Evolutionary conservation across 345 rosid species (phyloP).

Genomic region (Hibiscus tridactylites): DNA sequence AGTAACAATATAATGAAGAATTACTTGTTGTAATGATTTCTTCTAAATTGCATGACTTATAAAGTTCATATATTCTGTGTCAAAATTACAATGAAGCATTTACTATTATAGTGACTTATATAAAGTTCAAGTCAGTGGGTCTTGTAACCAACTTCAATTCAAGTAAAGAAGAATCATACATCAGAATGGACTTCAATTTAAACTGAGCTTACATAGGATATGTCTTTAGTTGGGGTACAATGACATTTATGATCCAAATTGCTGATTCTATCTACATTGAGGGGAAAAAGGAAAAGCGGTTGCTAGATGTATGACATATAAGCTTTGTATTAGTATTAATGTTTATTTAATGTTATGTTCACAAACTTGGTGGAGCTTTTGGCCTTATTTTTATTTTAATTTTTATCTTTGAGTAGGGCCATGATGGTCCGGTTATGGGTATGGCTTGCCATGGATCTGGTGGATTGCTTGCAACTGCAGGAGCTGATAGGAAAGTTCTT

Average conservation of each 20-base stretch:
- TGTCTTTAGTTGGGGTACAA: not conserved
- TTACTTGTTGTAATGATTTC: too few species aligned
- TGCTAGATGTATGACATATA: not conserved
- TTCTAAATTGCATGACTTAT: not conserved
- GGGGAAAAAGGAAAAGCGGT: not conserved
- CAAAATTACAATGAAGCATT: not conserved
- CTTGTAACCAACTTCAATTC: not conserved
- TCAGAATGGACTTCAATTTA: not conserved
- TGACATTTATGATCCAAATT: not conserved
- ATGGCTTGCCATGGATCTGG: constrained; percentile 95
- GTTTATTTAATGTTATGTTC: not conserved
- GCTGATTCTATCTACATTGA: not conserved
- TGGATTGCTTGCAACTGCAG: constrained; percentile 90
- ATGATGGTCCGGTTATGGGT: constrained; percentile 83
- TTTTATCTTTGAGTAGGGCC: constrained; percentile 47
- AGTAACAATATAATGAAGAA: too few species aligned
- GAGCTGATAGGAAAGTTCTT: constrained; percentile 94
- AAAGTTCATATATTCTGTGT: not conserved
- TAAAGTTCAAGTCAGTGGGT: not conserved
- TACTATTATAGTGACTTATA: not conserved
- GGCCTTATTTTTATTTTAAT: not conserved
- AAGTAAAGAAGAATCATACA: not conserved
- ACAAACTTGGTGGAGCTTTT: not conserved
- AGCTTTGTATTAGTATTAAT: not conserved
- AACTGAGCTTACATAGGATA: not conserved